Evolutionary conservation across 192 early-diverging fungal species (phyloP).

Genomic region (Backusella morwellensis): DNA sequence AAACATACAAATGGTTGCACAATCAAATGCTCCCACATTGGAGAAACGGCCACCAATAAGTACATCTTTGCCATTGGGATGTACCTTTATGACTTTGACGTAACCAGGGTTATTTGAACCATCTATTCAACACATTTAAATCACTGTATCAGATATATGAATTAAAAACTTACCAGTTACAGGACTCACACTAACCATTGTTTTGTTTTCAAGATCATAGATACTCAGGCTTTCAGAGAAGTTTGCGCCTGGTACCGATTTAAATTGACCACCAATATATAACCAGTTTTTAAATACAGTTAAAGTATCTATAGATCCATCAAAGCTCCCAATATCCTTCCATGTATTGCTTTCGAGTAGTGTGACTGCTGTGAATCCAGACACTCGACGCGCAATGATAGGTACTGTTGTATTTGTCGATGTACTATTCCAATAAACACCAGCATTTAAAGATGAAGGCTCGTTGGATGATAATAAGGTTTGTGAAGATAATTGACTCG

Average conservation of each 20-base stretch:
- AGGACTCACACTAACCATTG: not conserved
- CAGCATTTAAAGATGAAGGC: not conserved
- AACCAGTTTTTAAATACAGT: constrained; percentile 47
- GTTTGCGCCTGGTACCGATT: not conserved
- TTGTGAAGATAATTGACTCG: not conserved
- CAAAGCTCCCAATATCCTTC: not conserved
- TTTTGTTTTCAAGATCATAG: constrained; percentile 47
- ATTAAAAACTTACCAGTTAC: not conserved
- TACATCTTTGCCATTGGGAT: constrained; percentile 30
- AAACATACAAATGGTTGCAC: constrained; percentile 29
- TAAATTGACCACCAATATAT: constrained; percentile 53
- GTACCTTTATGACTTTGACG: constrained; percentile 20
- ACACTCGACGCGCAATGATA: not conserved
- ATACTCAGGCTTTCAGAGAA: constrained; percentile 23
- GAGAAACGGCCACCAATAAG: constrained; percentile 56
- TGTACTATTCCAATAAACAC: not conserved
- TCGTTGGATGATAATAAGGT: not conserved
- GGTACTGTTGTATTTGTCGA: not conserved
- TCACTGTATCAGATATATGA: too few relatives aligned
- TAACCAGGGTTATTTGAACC: not conserved
- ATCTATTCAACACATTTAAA: not conserved
- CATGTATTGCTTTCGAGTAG: not conserved
- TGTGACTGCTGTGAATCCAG: not conserved
- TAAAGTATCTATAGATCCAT: constrained; percentile 46
- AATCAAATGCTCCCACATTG: constrained; percentile 41